Evolutionary conservation across 345 rosid genomes (phyloP), one percentile per base, ranked within the genome.

Genomic region (Triadica sebifera): DNA sequence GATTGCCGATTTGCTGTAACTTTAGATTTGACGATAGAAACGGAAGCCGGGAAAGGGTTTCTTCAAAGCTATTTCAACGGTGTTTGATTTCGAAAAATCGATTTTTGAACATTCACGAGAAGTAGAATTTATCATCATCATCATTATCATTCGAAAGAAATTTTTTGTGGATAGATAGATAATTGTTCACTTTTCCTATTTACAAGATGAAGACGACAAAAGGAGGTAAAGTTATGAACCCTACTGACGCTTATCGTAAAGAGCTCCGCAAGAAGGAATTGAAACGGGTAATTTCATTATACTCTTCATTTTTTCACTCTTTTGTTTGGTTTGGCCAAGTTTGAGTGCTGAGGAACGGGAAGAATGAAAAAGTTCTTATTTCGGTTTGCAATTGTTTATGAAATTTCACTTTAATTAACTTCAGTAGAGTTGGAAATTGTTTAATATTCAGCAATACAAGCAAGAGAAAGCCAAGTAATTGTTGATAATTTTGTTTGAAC

Each of bases 221-320:
- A 75, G 99, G 98, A 81, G 99, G 99, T 74, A 93, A 95, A 78
- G 96, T 93, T 74, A 93, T 95, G 98, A 95, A 95, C 88, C 99
- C 99, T 75, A 95, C 98, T 65, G 99, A 95, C 68, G 99, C 99
- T 47, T 95, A 91, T 69, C 98, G 99, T 50, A 95, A 95, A 84
- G 91, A 95, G 91, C 86, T 88, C 51, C 98, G 98, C 34, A 95
- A 93, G 86, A 90, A 87, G 77, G 98, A 95, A 79, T 84, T 95
- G 65, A 95, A 91, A 83, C 89, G 99, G 87, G 99, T 85, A 84
- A 75, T 66, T 41, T 15, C 7, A 24, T 39, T 46, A 24, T 58
- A 12, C 62, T 22, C 25, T 22, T 24, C 67, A 11, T 80, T 57
- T 73, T 57, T 45, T 34, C 34, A 2, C 0, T 56, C 10, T 38